Evolutionary conservation across 192 early-diverging fungal species (phyloP).

Genomic region (Coemansia sp.): DNA sequence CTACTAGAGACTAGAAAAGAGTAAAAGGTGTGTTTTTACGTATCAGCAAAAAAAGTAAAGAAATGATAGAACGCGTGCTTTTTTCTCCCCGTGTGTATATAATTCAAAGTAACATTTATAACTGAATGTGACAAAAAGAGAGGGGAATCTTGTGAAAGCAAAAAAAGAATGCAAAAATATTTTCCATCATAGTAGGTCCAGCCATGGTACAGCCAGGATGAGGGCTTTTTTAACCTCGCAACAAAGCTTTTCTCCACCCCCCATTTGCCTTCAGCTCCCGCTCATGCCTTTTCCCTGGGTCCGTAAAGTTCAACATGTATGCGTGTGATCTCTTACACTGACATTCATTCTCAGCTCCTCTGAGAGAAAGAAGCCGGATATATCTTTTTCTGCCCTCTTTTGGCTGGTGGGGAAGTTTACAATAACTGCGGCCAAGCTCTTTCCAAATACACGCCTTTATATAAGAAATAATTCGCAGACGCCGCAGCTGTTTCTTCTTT

Average conservation of each 20-base stretch:
- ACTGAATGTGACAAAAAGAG: constrained; percentile 9
- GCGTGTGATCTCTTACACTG: neutral
- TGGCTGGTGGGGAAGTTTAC: too few relatives aligned
- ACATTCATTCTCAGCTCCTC: neutral
- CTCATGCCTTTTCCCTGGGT: too few relatives aligned
- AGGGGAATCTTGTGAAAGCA: neutral
- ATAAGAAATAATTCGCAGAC: too few relatives aligned
- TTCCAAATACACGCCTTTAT: neutral
- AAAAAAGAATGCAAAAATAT: constrained; percentile 18
- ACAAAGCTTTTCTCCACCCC: too few relatives aligned
- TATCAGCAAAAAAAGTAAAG: constrained; percentile 5
- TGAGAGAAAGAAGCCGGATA: neutral
- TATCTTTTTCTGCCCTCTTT: neutral
- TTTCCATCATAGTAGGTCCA: neutral
- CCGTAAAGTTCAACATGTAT: too few relatives aligned
- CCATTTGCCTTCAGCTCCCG: too few relatives aligned
- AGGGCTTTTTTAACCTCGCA: too few relatives aligned
- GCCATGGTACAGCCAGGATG: neutral
- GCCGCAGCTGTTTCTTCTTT: too few relatives aligned
- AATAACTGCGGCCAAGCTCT: too few relatives aligned
- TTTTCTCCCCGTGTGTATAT: neutral
- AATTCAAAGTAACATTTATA: constrained; percentile 16
- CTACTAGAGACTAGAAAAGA: too few relatives aligned
- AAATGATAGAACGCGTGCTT: constrained; percentile 7
- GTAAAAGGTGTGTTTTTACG: constrained; percentile 7